A percentile compares a stretch with the other conserved stretches of the same genome.
These are phyloP conservation scores for Coprinopsis cinerea DNA, from an alignment of 768 basidiomycete species.

Conservation along the genomic window DNA sequence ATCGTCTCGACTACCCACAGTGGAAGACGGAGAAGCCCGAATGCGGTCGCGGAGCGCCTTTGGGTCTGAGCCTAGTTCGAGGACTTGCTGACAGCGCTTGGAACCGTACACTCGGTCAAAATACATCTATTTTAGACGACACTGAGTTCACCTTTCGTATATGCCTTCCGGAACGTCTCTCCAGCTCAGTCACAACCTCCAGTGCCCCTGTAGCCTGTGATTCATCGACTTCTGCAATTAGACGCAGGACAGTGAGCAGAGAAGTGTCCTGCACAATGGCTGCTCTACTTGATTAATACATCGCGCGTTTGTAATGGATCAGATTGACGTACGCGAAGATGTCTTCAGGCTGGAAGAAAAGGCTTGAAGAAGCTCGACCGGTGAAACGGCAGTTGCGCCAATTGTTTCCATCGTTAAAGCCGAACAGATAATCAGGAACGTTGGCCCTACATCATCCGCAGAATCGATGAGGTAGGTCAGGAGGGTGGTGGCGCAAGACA, in stretches of 20 bases:
- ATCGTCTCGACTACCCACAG: not conserved
- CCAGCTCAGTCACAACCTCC: slow-evolving; percentile 35
- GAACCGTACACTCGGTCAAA: slow-evolving; percentile 1
- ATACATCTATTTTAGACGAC: not conserved
- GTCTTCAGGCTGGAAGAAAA: slow-evolving; percentile 18
- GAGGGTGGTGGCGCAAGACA: slow-evolving; percentile 39
- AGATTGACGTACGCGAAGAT: slow-evolving; percentile 14
- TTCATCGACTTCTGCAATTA: slow-evolving; percentile 51
- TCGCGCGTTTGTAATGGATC: not conserved
- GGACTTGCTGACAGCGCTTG: slow-evolving; percentile 71
- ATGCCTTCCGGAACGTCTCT: slow-evolving; percentile 42
- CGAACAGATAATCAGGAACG: slow-evolving; percentile 37
- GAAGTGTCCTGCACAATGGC: slow-evolving; percentile 71
- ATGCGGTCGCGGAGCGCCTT: not conserved
- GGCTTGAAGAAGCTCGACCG: slow-evolving; percentile 11
- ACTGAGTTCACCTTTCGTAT: slow-evolving; percentile 46
- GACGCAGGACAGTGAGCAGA: slow-evolving; percentile 64
- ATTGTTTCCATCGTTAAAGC: slow-evolving; percentile 26
- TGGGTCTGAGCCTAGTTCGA: slow-evolving; percentile 31
- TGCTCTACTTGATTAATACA: slow-evolving; percentile 22
- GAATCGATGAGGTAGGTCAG: slow-evolving; percentile 44
- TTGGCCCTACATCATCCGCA: slow-evolving; percentile 54
- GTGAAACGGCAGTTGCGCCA: slow-evolving; percentile 13
- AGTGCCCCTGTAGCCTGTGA: slow-evolving; percentile 42
- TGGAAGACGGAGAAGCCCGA: not conserved